Evolutionary conservation across 177 flowering plant genomes (phyloP), one percentile per base, ranked within the genome.

Genomic region (Vitis hybrid): DNA sequence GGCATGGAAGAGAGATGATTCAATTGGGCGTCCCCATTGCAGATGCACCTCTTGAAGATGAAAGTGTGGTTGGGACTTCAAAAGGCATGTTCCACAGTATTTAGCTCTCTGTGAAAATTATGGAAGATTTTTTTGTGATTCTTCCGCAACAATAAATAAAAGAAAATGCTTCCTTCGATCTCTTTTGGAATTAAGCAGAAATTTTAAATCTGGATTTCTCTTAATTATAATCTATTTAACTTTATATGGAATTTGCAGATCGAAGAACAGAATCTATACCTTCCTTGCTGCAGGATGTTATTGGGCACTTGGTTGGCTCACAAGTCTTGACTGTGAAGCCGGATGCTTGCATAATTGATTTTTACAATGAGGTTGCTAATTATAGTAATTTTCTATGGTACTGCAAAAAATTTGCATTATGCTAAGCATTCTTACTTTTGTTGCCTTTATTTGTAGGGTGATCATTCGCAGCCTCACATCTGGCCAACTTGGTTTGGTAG

Each of bases 1-100:
- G 98, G 62, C 94, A 83, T 80, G 98, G 97, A 62, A 84, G 98
- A 82, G 97, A 93, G 82, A 85, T 87, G 81, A 86, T 93, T 78
- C 98, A 93, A 75, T 69, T 93, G 59, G 97, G 98, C 20, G 49
- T 82, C 55, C 88, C 97, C 1, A 74, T 87, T 71, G 84, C 76
- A 10, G 97, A 92, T 77, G 79, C 83, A 57, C 91, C 89, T 75
- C 66, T 75, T 24, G 93, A 89, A 62, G 97, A 87, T 79, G 95
- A 89, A 64, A 79, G 19, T 73, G 57, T 75, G 2, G 19, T 74
- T 53, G 90, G 86, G 49, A 69, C 77, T n/a, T 82, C 81, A 22
- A 88, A 81, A 88, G 94, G 95, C 82, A 85, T 71, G 89, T 75
- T 74, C 50, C 49, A 11, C 33, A 2, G 59, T 18, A 2, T 53